Evolutionary conservation across 2,329 filamentous ascomycete species (phyloP), one percentile per base, ranked within the genome.

Genomic region (Penicillium decumbens): DNA sequence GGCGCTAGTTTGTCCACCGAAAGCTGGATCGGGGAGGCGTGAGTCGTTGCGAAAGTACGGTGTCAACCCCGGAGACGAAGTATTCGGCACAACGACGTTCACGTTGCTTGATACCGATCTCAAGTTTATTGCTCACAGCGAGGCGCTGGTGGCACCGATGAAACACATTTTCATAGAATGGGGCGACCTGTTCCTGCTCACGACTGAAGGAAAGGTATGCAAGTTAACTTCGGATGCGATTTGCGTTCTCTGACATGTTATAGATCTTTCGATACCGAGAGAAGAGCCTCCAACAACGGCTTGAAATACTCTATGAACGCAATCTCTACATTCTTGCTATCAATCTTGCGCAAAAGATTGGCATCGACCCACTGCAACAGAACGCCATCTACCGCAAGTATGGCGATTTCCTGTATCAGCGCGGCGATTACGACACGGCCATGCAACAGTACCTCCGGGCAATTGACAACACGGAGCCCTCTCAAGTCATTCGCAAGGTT

Each of bases 361-460:
- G 89, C 1, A 79, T 96, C 62, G 88, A 91, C 67, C 72, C 75
- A 2, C 76, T 85, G 41, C 89, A 96, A 68, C 89, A 95, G 61
- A 96, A 95, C 62, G 77, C 88, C 50, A 98, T 98, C 50, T 95
- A 92, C 65, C 84, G 92, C 50, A 91, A 86, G 66, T 97, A 95
- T 68, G 93, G 92, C 10, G 93, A 98, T 66, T 88, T 92, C 63
- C 72, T 97, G 3, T 97, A 98, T 63, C 89, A 95, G 57, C 95
- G 95, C 64, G 89, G 88, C 4, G 91, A 96, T 65, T 98, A 92
- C 64, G 93, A 98, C 65, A 93, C 88, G 6, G 91, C 95, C n/a
- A 98, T 98, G 95, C 87, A 95, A 62, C 93, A 97, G 68, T 98
- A 98, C 65, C 83, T 98, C 54, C 87, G 89, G 60, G 92, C 95